Evolutionary conservation across 345 rosid species (phyloP), one percentile per base, ranked within the genome.

Genomic region (Crucihimalaya himalaica): DNA sequence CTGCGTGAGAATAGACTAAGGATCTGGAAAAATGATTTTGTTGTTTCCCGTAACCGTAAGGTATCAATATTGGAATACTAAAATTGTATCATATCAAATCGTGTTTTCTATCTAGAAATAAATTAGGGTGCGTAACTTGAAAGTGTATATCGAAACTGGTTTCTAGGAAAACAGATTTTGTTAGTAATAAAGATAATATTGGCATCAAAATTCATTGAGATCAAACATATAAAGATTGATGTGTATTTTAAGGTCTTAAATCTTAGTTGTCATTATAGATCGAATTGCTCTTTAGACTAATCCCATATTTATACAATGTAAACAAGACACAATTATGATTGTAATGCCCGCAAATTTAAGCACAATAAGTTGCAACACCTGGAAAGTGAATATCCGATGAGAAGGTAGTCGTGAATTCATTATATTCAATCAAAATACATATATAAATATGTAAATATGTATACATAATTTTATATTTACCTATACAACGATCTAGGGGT

Each of bases 21-120:
- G 61, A 66, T 54, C n/a, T 48, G 63, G 25, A 23, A 73, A 52
- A 42, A 34, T 45, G 47, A 65, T 73, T 73, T 55, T 55, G 70
- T 45, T 64, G 66, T 34, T 73, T 58, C 64, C 64, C 48, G 57
- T 63, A 53, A 63, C 63, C 45, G 25, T 42, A 72, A 72, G 63
- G 63, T 73, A 65, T 55, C 77, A 34, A 73, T 55, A 34, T 65
- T 18, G 65, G 64, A 64, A 40, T 42, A 51, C 50, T 5, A 32
- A 54, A 55, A 5, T 2, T 10, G 15, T 21, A 11, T 25, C 29
- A 43, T 54, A 32, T 32, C 40, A 55, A 64, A 53, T 63, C 54
- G 11, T 63, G 35, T 53, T 40, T 71, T 52, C 46, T 15, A 53
- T 53, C 32, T 14, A 70, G 46, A 56, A 43, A 14, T 10, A 23